Evolutionary conservation across 2,329 filamentous ascomycete species (phyloP), one percentile per base, ranked within the genome.

Genomic region (Exserohilum rostratum): DNA sequence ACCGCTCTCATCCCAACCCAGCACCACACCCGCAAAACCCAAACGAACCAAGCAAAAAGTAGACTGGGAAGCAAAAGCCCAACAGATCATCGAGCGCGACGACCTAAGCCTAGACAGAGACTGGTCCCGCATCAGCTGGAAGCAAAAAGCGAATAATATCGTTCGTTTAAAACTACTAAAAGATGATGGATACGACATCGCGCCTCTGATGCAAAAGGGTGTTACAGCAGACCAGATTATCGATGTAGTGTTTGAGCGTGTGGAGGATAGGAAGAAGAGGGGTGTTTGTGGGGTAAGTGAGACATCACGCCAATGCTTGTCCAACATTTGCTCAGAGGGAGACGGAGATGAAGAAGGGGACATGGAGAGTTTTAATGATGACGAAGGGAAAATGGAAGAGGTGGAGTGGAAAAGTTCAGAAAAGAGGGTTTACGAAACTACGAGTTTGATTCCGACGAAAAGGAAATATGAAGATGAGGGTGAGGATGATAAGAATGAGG

Each of bases 121-220:
- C 13, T 57, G 53, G 56, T 39, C 45, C 9, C 37, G 31, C 4
- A 27, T 25, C 12, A 60, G 54, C 10, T 60, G 57, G 55, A 58
- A 55, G n/a, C 48, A 49, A 37, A 60, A 60, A 20, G 40, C 51
- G 7, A 58, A 37, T 42, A 60, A 50, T 12, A 27, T 46, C 13
- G 33, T 40, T 7, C 40, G 57, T 12, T 42, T 58, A 9, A 52
- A 55, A 27, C 22, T 60, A n/a, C 29, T 60, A 7, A 50, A 58
- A 40, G 47, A 60, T n/a, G 51, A 60, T 15, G 57, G 57, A 6
- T 58, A 55, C 25, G 51, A 60, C 15, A 57, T 60, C 6, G 17
- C 2, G 6, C 22, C 40, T n/a, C 27, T 60, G 10, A 6, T 18
- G 13, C 10, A 1, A 17, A 43, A 55, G 29, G 45, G 42, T 9